Evolutionary conservation across 2,329 filamentous ascomycete species (phyloP).

Genomic region (Colletotrichum sojae): DNA sequence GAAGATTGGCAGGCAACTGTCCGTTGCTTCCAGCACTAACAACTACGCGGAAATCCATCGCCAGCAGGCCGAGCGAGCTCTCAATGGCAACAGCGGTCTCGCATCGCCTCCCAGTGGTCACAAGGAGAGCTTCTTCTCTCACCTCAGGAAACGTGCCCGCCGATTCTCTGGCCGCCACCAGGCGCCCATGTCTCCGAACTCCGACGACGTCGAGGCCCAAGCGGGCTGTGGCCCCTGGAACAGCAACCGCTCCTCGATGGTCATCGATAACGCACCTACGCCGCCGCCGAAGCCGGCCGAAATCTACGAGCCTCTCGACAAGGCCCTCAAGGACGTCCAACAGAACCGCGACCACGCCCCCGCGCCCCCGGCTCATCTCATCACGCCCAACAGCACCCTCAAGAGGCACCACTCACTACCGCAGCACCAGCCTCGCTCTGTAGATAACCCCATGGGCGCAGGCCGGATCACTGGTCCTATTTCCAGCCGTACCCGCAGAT

Average conservation of each 20-base stretch:
- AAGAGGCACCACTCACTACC: slow-evolving; percentile 77
- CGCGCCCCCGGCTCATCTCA: slow-evolving; percentile 68
- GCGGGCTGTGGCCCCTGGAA: slow-evolving; percentile 92
- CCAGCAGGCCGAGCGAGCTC: slow-evolving; percentile 89
- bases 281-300: slow-evolving; percentile 66
- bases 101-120: slow-evolving; percentile 83
- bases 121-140: slow-evolving; percentile 98
- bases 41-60: slow-evolving; percentile 92
- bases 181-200: slow-evolving; percentile 81
- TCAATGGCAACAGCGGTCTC: slow-evolving; percentile 85
- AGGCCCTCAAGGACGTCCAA: slow-evolving; percentile 68
- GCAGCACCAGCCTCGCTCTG: slow-evolving; percentile 70
- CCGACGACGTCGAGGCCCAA: slow-evolving; percentile 93
- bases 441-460: slow-evolving; percentile 73
- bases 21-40: slow-evolving; percentile 91
- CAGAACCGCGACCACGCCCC: slow-evolving; percentile 64
- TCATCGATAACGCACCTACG: slow-evolving; percentile 71
- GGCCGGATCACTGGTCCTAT: slow-evolving; percentile 71
- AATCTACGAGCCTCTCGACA: slow-evolving; percentile 73
- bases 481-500: slow-evolving; percentile 84
- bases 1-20: slow-evolving; percentile 96
- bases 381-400: slow-evolving; percentile 65
- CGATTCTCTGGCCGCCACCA: slow-evolving; percentile 93
- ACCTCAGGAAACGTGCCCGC: slow-evolving; percentile 92
- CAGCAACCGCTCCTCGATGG: slow-evolving; percentile 87